Base-by-base conservation (phyloP, 2,329 filamentous ascomycete genomes). In the Stenocarpella maydis region DNA sequence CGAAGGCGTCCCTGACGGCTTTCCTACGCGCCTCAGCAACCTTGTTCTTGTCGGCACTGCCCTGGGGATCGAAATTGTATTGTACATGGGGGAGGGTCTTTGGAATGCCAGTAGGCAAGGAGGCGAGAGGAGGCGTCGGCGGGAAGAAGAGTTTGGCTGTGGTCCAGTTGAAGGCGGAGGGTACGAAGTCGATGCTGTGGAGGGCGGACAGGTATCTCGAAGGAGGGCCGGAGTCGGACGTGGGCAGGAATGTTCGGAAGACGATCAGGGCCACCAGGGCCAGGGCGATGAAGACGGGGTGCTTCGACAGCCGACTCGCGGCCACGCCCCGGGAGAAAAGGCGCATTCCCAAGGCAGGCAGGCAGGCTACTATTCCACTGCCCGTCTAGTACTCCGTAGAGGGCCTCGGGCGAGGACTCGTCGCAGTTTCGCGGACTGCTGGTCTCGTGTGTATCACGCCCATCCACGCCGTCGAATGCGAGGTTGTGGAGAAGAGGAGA, bases 1-100 rank as follows among this genome's bases (percentile, higher is more conserved):
- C 26, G 19, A 71, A 71, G 41, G 68, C 66, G 39, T 54, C 47
- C 31, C 41, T 61, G 34, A 71, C 77, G 39, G 65, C 69, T 4
- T 65, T 60, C 5, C 60, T 61, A 45, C 66, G 65, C 14, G 39
- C 39, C 60, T 65, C 55, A 41, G 43, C 39, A 53, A 60, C 28
- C 34, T 63, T 65, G 45, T 61, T 55, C 4, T n/a, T 52, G 10
- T 45, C 37, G 15, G 39, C 21, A 28, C 24, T 10, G 34, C 41
- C 45, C 10, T 58, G 31, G 1, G 43, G 21, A 24, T 81, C 83
- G 76, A 97, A 97, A 2, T 82, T 80, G 77, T 89, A 86, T 79
- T 98, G 95, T 63, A 98, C 90, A 74, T 85, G 88, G 2, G 94
- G 93, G 21, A 98, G 91, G 2, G 84, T 74, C 75, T 89, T 90